Percentiles rank a stretch among this genome's conserved stretches.
Conservation (phyloP, 495 filamentous ascomycete genomes). For the Sabuloglossum arenarium region DNA sequence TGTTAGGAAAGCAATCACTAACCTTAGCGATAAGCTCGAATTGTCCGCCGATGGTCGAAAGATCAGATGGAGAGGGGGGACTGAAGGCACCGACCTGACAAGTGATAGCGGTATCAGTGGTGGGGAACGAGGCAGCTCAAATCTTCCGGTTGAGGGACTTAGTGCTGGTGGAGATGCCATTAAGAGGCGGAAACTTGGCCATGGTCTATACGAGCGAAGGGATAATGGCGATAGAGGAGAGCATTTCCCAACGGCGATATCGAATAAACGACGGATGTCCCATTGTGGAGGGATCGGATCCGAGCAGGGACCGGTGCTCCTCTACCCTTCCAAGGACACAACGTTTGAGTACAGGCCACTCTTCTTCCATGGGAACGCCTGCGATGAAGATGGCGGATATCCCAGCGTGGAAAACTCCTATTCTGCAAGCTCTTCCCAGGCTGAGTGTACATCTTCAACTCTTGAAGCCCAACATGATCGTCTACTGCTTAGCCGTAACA, state of each 20-base stretch:
- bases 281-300: not conserved
- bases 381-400: slow-evolving; percentile 10
- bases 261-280: not conserved
- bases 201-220: not conserved
- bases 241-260: not conserved
- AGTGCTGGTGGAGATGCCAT: not conserved
- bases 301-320: not conserved
- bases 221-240: slow-evolving; percentile 5
- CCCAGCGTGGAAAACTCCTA: slow-evolving; percentile 1
- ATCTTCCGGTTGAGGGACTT: not conserved
- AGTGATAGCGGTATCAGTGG: slow-evolving; percentile 1
- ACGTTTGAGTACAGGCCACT: slow-evolving; percentile 18
- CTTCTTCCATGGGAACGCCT: slow-evolving; percentile 16
- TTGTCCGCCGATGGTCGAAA: slow-evolving; percentile 51
- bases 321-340: not conserved
- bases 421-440: not conserved
- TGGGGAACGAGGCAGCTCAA: not conserved
- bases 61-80: slow-evolving; percentile 51
- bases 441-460: not conserved
- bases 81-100: slow-evolving; percentile 29
- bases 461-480: not conserved
- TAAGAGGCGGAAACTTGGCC: not conserved
- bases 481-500: slow-evolving; percentile 13
- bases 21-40: slow-evolving; percentile 47
- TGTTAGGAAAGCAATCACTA: slow-evolving; percentile 41